A percentile compares a stretch with the other conserved stretches of the same genome.
These are phyloP conservation scores for Arachnopeziza araneosa DNA, from an alignment of 2,329 filamentous ascomycete genomes.

Conservation along the genomic window DNA sequence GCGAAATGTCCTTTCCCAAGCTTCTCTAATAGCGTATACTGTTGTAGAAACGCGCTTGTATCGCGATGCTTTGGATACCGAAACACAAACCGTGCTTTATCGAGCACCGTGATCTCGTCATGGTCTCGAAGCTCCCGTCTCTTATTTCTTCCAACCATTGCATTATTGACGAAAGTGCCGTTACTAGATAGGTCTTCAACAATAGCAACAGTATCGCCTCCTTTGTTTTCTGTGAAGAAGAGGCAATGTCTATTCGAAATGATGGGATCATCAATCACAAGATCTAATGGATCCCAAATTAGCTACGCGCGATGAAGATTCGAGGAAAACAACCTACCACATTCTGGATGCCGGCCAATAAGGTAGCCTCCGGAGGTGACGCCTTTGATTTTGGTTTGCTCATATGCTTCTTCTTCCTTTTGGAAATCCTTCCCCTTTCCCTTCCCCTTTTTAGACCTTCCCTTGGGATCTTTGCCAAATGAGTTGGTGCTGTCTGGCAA, in stretches of 20 bases:
- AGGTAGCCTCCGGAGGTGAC: constrained; percentile 77
- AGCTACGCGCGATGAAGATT: neutral
- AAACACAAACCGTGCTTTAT: constrained; percentile 85
- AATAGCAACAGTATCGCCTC: constrained; percentile 59
- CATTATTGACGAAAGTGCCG: constrained; percentile 93
- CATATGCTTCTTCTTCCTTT: constrained; percentile 55
- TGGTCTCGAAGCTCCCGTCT: constrained; percentile 80
- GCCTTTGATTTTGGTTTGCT: constrained; percentile 54
- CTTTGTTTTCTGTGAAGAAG: constrained; percentile 57
- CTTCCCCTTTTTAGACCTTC: constrained; percentile 39
- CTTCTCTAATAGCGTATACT: constrained; percentile 79
- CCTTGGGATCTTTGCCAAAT: constrained; percentile 34
- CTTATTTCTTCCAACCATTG: constrained; percentile 85
- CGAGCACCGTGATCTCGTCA: constrained; percentile 84
- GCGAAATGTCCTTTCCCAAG: constrained; percentile 95
- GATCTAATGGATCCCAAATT: constrained; percentile 44
- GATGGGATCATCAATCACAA: constrained; percentile 67
- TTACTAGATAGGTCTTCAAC: constrained; percentile 94
- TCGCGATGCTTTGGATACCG: constrained; percentile 73
- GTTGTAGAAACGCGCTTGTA: constrained; percentile 74
- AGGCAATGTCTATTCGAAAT: constrained; percentile 84
- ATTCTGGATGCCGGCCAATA: constrained; percentile 89
- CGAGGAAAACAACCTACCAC: constrained; percentile 58
- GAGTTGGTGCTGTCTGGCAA: constrained; percentile 43
- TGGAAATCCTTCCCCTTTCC: constrained; percentile 42